A percentile compares a stretch with the other conserved stretches of the same genome.
Conservation (phyloP, 371 early-diverging fungal species). For the Sporodiniella umbellata region DNA sequence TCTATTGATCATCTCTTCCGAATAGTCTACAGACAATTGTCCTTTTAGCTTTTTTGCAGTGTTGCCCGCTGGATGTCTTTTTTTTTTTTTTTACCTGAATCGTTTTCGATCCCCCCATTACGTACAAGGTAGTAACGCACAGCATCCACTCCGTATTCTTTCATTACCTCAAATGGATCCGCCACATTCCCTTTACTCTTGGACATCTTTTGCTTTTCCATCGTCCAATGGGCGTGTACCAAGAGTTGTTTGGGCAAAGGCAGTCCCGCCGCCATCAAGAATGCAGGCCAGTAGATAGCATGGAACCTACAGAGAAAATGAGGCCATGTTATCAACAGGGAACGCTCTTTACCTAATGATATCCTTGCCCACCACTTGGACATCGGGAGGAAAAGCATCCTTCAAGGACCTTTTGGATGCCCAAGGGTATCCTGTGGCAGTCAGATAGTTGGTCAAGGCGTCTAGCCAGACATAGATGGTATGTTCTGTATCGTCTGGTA, state of each 20-base stretch:
- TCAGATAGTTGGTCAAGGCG: slow-evolving; percentile 91
- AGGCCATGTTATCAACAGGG: neutral
- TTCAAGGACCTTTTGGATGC: slow-evolving; percentile 8
- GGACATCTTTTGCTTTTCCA: slow-evolving; percentile 87
- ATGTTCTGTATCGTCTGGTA: slow-evolving; percentile 86
- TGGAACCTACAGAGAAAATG: slow-evolving; percentile 65
- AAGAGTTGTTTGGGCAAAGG: slow-evolving; percentile 77
- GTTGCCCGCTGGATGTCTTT: neutral
- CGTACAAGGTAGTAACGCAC: slow-evolving; percentile 90
- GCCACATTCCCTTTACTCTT: slow-evolving; percentile 91
- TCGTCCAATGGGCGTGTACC: slow-evolving; percentile 94
- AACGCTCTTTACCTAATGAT: slow-evolving; percentile 66
- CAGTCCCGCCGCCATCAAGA: slow-evolving; percentile 84
- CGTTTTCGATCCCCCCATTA: slow-evolving; percentile 86
- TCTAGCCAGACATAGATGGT: slow-evolving; percentile 98
- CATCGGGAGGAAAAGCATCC: slow-evolving; percentile 70
- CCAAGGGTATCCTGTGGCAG: slow-evolving; percentile 85
- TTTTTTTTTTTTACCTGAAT: slow-evolving; percentile 50
- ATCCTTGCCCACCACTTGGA: slow-evolving; percentile 94
- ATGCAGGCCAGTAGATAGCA: slow-evolving; percentile 94
- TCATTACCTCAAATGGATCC: slow-evolving; percentile 73
- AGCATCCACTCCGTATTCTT: slow-evolving; percentile 78
- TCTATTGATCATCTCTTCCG: slow-evolving; percentile 56
- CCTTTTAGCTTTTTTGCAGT: too few relatives aligned
- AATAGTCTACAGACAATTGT: slow-evolving; percentile 70